Percentiles rank a stretch among this genome's conserved stretches.
Evolutionary conservation across 1,284 basidiomycete species (phyloP).

Genomic region (Microbotryomycetes sp.): DNA sequence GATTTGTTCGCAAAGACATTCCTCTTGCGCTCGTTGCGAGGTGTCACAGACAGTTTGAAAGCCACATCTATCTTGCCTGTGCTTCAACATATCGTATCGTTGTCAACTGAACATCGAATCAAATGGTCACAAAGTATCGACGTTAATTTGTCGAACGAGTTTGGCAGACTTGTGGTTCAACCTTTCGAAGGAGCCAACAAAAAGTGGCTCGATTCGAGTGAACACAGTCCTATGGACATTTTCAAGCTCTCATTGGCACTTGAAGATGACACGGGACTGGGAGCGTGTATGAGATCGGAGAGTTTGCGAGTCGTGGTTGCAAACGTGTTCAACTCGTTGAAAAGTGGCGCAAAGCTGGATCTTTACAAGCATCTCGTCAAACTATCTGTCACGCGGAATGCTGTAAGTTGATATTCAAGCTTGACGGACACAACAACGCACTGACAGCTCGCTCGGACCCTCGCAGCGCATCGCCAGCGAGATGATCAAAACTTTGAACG

Average conservation of each 20-base stretch:
- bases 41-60: constrained; percentile 60
- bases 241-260: neutral
- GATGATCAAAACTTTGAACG: constrained; percentile 19
- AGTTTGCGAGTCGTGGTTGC: constrained; percentile 11
- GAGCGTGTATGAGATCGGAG: constrained; percentile 16
- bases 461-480: constrained; percentile 19
- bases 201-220: constrained; percentile 30
- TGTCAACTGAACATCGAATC: constrained; percentile 12
- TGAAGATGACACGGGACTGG: constrained; percentile 2
- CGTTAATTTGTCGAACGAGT: constrained; percentile 37
- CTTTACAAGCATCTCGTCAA: constrained; percentile 26
- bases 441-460: neutral
- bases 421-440: too few species aligned
- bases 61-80: constrained; percentile 59
- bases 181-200: constrained; percentile 49
- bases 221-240: constrained; percentile 8
- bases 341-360: constrained; percentile 20
- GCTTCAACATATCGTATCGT: constrained; percentile 48
- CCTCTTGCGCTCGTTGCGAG: constrained; percentile 57
- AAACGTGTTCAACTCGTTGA: constrained; percentile 15
- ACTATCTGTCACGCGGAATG: constrained; percentile 13
- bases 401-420: neutral
- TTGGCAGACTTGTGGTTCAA: constrained; percentile 51
- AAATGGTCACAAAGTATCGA: neutral
- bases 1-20: constrained; percentile 48